phyloP scores from a whole-genome alignment of 345 rosid species.

The Brassica incana region DNA sequence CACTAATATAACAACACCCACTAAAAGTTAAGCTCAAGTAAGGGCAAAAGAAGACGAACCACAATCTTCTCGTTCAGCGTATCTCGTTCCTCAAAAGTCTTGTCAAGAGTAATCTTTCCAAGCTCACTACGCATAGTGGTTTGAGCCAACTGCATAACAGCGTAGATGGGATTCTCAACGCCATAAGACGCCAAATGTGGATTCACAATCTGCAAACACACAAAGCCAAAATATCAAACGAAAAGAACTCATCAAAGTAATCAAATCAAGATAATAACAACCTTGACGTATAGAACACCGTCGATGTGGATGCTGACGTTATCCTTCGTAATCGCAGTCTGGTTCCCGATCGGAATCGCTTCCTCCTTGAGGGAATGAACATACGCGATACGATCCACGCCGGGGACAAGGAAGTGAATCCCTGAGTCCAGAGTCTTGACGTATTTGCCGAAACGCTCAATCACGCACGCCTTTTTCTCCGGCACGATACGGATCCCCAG shows the following conservation, averaged over 20 bases:
- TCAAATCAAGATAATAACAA: conserved; percentile 12
- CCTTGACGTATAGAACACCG: conserved; percentile 93
- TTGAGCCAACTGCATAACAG: conserved; percentile 90
- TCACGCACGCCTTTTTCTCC: conserved; percentile 80
- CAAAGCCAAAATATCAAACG: not conserved
- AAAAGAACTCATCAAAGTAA: not conserved
- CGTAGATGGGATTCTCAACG: conserved; percentile 88
- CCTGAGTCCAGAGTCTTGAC: conserved; percentile 77
- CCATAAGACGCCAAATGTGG: conserved; percentile 91
- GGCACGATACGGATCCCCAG: conserved; percentile 90
- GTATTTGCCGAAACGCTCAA: conserved; percentile 88
- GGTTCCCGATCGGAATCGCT: conserved; percentile 87
- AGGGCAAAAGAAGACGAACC: conserved; percentile 46
- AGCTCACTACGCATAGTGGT: conserved; percentile 98
- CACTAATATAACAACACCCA: not conserved
- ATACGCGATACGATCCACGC: conserved; percentile 88
- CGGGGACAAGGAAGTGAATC: conserved; percentile 78
- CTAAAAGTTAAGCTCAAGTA: not conserved
- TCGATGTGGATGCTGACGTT: conserved; percentile 92
- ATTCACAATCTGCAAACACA: conserved; percentile 67
- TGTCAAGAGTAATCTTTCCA: conserved; percentile 94
- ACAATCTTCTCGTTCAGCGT: conserved; percentile 90
- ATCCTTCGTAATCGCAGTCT: conserved; percentile 90
- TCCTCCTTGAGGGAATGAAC: conserved; percentile 98
- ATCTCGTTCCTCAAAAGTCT: conserved; percentile 95